Evolutionary conservation across 345 rosid genomes (phyloP).

Genomic region (Rhodamnia argentea): DNA sequence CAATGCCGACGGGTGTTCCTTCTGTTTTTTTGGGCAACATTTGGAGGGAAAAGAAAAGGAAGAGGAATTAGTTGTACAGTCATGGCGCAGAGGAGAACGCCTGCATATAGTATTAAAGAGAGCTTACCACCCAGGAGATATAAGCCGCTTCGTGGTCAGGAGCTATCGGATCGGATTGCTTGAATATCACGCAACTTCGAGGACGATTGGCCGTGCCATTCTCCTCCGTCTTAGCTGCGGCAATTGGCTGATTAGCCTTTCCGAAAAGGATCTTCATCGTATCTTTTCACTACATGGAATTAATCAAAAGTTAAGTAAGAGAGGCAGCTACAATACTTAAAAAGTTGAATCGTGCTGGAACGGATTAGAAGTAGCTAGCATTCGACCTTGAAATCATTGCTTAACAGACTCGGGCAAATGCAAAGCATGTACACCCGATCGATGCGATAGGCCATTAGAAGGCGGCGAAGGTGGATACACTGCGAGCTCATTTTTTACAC

Average conservation of each 20-base stretch:
- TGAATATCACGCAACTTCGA: background rate
- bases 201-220: background rate
- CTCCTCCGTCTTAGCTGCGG: background rate
- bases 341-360: background rate
- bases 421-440: no score
- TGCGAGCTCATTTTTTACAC: background rate
- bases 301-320: no score
- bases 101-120: no score
- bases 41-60: no score
- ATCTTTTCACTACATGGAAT: background rate
- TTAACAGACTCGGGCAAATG: background rate
- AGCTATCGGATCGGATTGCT: background rate
- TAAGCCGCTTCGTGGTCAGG: background rate
- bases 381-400: background rate
- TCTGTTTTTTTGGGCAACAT: background rate
- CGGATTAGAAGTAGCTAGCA: background rate
- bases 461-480: background rate
- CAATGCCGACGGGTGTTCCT: constrained; percentile 33
- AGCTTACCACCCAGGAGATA: background rate
- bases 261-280: background rate
- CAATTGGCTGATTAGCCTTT: background rate
- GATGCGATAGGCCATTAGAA: background rate
- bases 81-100: background rate
- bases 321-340: no score
- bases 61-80: background rate